Base-by-base conservation (phyloP, 2,329 filamentous ascomycete species). In the Ophiostoma ulmi region DNA sequence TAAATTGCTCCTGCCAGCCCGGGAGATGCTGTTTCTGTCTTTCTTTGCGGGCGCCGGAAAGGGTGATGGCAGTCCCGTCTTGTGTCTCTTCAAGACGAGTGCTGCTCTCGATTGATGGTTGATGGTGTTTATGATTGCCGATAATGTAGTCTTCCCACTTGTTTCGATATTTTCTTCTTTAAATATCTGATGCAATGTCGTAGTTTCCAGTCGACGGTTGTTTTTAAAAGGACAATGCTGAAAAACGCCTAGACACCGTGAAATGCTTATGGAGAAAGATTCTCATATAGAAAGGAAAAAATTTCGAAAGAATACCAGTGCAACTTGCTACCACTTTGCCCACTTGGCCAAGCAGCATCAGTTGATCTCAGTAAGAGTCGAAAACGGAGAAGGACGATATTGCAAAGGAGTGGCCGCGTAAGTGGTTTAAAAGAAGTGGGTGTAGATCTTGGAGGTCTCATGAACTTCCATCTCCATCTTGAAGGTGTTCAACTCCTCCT, bases 391-490 rank as follows among this genome's bases (percentile, higher is more conserved):
- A 14, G 26, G 26, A 13, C 14, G 58, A 35, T 35, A 31, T 63
- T 26, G 58, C 11, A 35, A 63, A 35, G 4, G 13, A 31, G 14
- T 10, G 20, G 63, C 22, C 36, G 63, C 20, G 63, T 65, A 69
- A 61, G 31, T 39, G 8, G 67, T 20, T 94, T 88, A 99, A 86
- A 99, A 98, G 87, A 99, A 99, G 86, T 99, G 95, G 76, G 95
- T 99, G 85, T 99, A 97, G 78, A 97, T 94, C 84, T 98, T 99
- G 75, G 95, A 98, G 79, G 91, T 92, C 82, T 98, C 95, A 80
- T 99, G 95, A 77, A 99, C 95, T 84, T 98, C 95, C 95, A 99
- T 99, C 84, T 99, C 95, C 95, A 99, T 99, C 81, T 99, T 99
- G 86, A 99, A 99, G 76, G 90, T 96, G 82, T 99, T 99, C 76